Percentiles rank a stretch among this genome's conserved stretches.
Conservation (phyloP, 1,284 basidiomycete genomes). For the Xerocomus subilludens region DNA sequence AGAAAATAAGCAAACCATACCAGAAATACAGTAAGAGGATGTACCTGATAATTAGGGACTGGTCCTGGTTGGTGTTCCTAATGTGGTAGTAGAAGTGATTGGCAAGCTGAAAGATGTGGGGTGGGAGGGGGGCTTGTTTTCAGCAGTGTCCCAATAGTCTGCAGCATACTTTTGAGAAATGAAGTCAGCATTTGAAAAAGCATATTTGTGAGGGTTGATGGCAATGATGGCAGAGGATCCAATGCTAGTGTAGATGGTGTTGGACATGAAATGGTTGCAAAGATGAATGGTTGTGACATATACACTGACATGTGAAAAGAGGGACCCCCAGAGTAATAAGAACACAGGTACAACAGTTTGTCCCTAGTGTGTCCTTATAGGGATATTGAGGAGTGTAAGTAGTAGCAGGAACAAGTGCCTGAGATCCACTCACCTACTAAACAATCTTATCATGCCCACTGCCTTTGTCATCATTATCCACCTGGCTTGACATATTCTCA, state of each 20-base stretch:
- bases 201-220: conserved; percentile 90
- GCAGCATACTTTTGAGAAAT: conserved; percentile 85
- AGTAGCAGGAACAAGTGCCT: too few relatives aligned
- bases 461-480: too few relatives aligned
- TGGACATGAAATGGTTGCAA: conserved; percentile 87
- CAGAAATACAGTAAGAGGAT: conserved; percentile 39
- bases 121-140: conserved; percentile 68
- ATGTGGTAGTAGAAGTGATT: conserved; percentile 76
- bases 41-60: conserved; percentile 86
- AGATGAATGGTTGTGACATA: conserved; percentile 83
- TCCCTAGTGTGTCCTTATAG: too few relatives aligned
- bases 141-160: conserved; percentile 73
- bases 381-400: too few relatives aligned
- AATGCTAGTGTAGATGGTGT: conserved; percentile 83
- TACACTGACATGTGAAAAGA: too few relatives aligned
- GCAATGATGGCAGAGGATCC: conserved; percentile 80
- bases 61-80: conserved; percentile 93
- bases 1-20: background rate
- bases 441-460: too few relatives aligned
- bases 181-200: conserved; percentile 82
- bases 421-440: too few relatives aligned
- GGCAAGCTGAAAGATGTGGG: conserved; percentile 71
- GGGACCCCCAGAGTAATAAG: too few relatives aligned
- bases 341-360: too few relatives aligned
- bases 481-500: too few relatives aligned